phyloP scores from a whole-genome alignment of 2,329 filamentous ascomycete genomes.

The Penicillium sp. region DNA sequence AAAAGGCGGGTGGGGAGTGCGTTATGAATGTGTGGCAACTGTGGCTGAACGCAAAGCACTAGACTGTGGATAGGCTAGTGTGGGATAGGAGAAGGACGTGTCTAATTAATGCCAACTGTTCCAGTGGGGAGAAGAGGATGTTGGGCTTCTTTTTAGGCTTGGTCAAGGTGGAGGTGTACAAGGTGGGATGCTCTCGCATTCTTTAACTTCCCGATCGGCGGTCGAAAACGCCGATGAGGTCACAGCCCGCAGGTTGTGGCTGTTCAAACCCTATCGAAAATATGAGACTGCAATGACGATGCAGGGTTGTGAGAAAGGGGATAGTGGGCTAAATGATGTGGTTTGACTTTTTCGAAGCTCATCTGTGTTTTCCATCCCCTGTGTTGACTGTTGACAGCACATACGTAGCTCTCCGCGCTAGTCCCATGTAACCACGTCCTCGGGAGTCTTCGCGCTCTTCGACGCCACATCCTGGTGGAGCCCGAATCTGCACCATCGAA shows the following conservation, averaged over 20 bases:
- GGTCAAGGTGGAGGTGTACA: not conserved
- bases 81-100: not conserved
- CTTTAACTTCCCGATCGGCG: conserved; percentile 13
- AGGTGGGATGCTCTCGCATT: conserved; percentile 15
- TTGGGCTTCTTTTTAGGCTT: not conserved
- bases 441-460: not conserved
- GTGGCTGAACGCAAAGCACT: conserved; percentile 20
- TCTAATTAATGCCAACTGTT: not conserved
- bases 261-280: not conserved
- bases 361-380: not conserved
- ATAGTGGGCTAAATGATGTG: not conserved
- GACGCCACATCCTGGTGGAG: conserved; percentile 7
- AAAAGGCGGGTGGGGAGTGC: not conserved
- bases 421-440: not conserved
- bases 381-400: not conserved
- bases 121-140: not conserved
- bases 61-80: conserved; percentile 21
- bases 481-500: not conserved
- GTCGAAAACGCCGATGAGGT: conserved; percentile 19
- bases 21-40: conserved; percentile 9
- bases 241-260: conserved; percentile 15
- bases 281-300: conserved; percentile 1
- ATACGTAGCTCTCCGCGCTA: conserved; percentile 5
- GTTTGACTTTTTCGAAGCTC: not conserved
- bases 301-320: not conserved